phyloP scores from a whole-genome alignment of 73 alveolate genomes.

The Diophrys sp. region DNA sequence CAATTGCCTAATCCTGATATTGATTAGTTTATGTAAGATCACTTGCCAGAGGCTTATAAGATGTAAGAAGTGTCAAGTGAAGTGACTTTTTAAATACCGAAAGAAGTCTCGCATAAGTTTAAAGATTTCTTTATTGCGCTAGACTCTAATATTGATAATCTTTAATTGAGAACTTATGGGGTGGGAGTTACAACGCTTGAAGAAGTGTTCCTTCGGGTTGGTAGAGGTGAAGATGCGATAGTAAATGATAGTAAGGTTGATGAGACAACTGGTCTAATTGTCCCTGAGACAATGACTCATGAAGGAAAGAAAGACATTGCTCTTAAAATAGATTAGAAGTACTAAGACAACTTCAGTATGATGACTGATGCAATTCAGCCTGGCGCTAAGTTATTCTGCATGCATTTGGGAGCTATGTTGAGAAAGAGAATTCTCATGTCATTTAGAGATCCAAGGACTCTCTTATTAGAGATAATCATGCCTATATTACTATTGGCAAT shows the following conservation, averaged over 20 bases:
- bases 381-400: slow-evolving; percentile 27
- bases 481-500: slow-evolving; percentile 67
- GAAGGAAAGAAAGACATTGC: slow-evolving; percentile 8
- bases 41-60: slow-evolving; percentile 30
- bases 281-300: background rate
- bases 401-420: slow-evolving; percentile 59
- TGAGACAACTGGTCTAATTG: slow-evolving; percentile 27
- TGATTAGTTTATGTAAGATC: slow-evolving; percentile 27
- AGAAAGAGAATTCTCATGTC: slow-evolving; percentile 51
- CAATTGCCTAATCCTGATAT: slow-evolving; percentile 43
- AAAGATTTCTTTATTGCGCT: slow-evolving; percentile 72
- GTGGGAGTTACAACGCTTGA: slow-evolving; percentile 79
- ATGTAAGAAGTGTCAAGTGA: slow-evolving; percentile 61
- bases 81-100: slow-evolving; percentile 69
- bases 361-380: slow-evolving; percentile 41
- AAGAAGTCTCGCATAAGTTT: slow-evolving; percentile 52
- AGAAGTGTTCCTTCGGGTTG: slow-evolving; percentile 76
- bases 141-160: slow-evolving; percentile 56
- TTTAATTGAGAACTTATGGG: slow-evolving; percentile 81
- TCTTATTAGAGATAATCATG: slow-evolving; percentile 58
- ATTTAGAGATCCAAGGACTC: slow-evolving; percentile 61
- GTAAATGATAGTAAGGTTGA: slow-evolving; percentile 19
- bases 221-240: slow-evolving; percentile 43
- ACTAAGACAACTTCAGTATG: background rate
- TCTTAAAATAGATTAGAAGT: slow-evolving; percentile 1